A percentile compares a stretch with the other conserved stretches of the same genome.
These are phyloP conservation scores for Ruellia speciosa DNA, from an alignment of 305 asterid genomes.

Conservation along the genomic window DNA sequence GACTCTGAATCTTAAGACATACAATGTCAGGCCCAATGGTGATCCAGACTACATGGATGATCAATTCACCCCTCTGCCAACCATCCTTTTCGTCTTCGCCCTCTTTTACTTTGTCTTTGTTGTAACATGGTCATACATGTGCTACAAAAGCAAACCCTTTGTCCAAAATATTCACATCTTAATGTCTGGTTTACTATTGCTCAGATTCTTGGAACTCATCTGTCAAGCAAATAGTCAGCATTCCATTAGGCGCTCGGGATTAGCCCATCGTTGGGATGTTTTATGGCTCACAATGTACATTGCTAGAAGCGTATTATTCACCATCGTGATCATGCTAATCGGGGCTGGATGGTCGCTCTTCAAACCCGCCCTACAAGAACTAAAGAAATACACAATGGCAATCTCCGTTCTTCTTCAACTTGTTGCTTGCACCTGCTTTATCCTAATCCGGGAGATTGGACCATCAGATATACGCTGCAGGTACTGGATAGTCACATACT, in stretches of 20 bases:
- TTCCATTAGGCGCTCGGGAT: constrained; percentile 21
- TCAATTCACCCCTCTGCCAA: constrained; percentile 25
- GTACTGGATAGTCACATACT: constrained; percentile 29
- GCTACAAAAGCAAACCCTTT: constrained; percentile 21
- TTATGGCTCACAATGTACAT: constrained; percentile 25
- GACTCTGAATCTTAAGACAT: constrained; percentile 30
- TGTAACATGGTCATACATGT: constrained; percentile 19
- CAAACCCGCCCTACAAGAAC: constrained; percentile 20
- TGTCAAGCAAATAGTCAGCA: constrained; percentile 22
- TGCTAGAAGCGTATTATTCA: constrained; percentile 17
- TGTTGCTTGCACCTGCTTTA: constrained; percentile 20
- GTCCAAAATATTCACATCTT: constrained; percentile 27
- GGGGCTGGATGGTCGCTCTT: constrained; percentile 35
- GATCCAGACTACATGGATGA: constrained; percentile 27
- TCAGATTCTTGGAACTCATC: constrained; percentile 21
- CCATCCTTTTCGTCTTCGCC: constrained; percentile 22
- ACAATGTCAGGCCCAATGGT: constrained; percentile 25
- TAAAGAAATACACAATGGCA: constrained; percentile 14
- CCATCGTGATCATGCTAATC: constrained; percentile 26
- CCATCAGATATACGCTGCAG: constrained; percentile 23
- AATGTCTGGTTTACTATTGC: constrained; percentile 29
- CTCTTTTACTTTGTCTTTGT: constrained; percentile 16
- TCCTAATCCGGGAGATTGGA: constrained; percentile 22
- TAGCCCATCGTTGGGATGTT: constrained; percentile 23
- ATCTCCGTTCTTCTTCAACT: constrained; percentile 19